A percentile compares a stretch with the other conserved stretches of the same genome.
Evolutionary conservation across 306 rosid genomes (phyloP).

Genomic region (Echinosophora koreensis): DNA sequence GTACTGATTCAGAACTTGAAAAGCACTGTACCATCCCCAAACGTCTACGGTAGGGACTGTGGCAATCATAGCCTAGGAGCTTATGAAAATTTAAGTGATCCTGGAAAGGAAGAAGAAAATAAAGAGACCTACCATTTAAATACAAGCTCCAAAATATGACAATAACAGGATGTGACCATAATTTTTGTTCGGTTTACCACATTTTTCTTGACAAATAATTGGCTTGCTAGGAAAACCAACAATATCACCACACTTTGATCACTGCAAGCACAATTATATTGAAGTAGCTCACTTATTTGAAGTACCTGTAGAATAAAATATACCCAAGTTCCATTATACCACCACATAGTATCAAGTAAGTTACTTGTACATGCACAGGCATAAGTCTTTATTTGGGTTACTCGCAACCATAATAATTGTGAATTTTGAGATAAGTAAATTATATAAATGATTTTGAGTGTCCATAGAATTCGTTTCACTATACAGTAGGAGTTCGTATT

Average conservation of each 20-base stretch:
- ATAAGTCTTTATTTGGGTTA: neutral
- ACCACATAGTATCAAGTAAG: slow-evolving; percentile 6
- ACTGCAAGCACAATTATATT: slow-evolving; percentile 73
- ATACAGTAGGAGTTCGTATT: neutral
- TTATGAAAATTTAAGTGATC: slow-evolving; percentile 87
- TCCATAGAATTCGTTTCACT: neutral
- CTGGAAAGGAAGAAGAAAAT: slow-evolving; percentile 50
- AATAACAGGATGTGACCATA: slow-evolving; percentile 15
- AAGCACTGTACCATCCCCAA: slow-evolving; percentile 52
- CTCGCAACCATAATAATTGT: neutral
- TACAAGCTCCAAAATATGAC: slow-evolving; percentile 21
- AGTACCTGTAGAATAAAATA: slow-evolving; percentile 67
- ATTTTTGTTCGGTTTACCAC: slow-evolving; percentile 64
- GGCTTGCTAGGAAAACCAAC: slow-evolving; percentile 90
- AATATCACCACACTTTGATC: slow-evolving; percentile 87
- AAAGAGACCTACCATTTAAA: slow-evolving; percentile 6
- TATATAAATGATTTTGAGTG: neutral
- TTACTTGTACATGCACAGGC: neutral
- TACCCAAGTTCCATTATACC: neutral
- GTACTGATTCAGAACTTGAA: slow-evolving; percentile 53
- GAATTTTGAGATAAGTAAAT: slow-evolving; percentile 5
- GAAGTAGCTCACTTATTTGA: slow-evolving; percentile 91
- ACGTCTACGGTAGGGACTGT: slow-evolving; percentile 57
- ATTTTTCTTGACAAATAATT: slow-evolving; percentile 80
- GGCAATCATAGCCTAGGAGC: slow-evolving; percentile 72